phyloP scores from a whole-genome alignment of 305 asterid species.

The Vinca major region DNA sequence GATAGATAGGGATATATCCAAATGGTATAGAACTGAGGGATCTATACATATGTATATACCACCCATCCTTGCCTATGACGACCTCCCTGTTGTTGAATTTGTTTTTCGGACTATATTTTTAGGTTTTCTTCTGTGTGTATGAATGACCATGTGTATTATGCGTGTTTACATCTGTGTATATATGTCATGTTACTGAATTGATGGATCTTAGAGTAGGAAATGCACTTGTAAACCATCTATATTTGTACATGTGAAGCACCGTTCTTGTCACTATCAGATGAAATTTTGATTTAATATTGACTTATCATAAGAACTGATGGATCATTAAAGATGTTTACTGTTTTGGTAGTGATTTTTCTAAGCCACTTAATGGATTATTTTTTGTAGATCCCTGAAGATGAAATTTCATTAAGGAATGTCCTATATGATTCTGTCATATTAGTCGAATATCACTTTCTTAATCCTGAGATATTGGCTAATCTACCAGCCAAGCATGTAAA shows the following conservation, averaged over 20 bases:
- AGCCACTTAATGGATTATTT: neutral
- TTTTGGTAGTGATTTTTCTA: neutral
- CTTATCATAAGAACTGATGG: neutral
- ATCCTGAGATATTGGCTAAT: conserved; percentile 35
- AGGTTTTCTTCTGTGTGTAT: neutral
- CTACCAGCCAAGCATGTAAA: conserved; percentile 41
- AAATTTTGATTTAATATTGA: neutral
- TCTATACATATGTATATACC: neutral
- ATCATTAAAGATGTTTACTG: neutral
- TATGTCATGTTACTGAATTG: neutral
- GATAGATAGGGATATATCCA: neutral
- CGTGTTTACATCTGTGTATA: neutral
- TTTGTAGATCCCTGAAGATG: conserved; percentile 43
- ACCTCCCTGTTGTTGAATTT: neutral
- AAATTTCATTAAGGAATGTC: conserved; percentile 34
- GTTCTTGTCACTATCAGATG: neutral
- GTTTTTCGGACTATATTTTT: neutral
- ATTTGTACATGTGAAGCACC: neutral
- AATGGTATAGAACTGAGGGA: too few species aligned
- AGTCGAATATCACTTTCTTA: conserved; percentile 58
- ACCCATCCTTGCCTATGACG: neutral
- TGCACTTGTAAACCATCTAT: neutral
- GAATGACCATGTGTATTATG: neutral
- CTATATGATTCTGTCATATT: conserved; percentile 43
- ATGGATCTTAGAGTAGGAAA: conserved; percentile 3